Percentiles rank a stretch among this genome's conserved stretches.
phyloP scores from a whole-genome alignment of 768 basidiomycete genomes.

The Harrya chromipes region DNA sequence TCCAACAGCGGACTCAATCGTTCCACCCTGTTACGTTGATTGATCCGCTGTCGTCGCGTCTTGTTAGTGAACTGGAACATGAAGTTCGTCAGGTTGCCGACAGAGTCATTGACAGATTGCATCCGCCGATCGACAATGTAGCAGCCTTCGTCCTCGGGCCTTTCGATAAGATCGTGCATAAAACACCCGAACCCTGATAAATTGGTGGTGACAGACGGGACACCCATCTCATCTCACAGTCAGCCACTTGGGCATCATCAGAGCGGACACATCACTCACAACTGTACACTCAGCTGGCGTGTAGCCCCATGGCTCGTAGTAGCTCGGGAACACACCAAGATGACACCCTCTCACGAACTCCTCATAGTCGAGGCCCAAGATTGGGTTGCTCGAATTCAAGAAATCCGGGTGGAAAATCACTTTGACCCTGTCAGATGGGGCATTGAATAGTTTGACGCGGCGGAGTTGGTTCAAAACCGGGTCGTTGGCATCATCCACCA shows the following conservation, averaged over 20 bases:
- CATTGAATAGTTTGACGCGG: constrained; percentile 91
- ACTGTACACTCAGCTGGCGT: constrained; percentile 99
- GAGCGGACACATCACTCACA: constrained; percentile 41
- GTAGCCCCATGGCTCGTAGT: constrained; percentile 96
- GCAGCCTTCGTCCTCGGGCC: constrained; percentile 91
- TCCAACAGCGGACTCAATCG: constrained; percentile 89
- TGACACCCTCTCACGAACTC: constrained; percentile 99
- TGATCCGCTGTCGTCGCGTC: constrained; percentile 94
- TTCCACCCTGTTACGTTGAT: constrained; percentile 98
- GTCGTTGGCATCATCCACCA: constrained; percentile 90
- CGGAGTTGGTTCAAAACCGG: constrained; percentile 95
- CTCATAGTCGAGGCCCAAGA: constrained; percentile 95
- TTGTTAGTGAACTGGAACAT: constrained; percentile 78
- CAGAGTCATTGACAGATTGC: constrained; percentile 89
- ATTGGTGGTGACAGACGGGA: constrained; percentile 96
- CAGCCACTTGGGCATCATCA: constrained; percentile 3
- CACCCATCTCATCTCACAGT: constrained; percentile 73
- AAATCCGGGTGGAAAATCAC: constrained; percentile 99
- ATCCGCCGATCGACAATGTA: constrained; percentile 94
- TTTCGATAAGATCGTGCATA: constrained; percentile 97
- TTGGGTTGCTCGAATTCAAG: constrained; percentile 96
- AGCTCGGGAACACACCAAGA: constrained; percentile 96
- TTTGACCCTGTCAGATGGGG: constrained; percentile 87
- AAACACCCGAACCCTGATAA: constrained; percentile 97
- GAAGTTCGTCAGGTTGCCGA: constrained; percentile 72